phyloP scores from a whole-genome alignment of 2,329 filamentous ascomycete species.

The Paecilomyces variotii region DNA sequence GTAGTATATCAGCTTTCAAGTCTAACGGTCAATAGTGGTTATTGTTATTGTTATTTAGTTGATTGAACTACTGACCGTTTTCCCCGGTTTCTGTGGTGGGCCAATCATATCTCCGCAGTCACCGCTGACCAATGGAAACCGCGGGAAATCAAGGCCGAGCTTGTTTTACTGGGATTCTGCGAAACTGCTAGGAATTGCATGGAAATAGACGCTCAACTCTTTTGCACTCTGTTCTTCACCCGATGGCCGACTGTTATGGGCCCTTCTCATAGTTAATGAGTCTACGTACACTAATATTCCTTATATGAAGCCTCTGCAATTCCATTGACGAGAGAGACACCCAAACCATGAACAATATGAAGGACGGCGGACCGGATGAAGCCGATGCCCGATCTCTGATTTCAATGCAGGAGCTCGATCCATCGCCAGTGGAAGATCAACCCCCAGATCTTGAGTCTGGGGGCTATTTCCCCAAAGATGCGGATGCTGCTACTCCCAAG shows the following conservation, averaged over 20 bases:
- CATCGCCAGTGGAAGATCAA: conserved; percentile 63
- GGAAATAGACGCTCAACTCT: not conserved
- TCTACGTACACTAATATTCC: not conserved
- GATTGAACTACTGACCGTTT: not conserved
- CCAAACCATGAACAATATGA: not conserved
- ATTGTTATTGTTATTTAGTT: too few species aligned
- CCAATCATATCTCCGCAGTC: not conserved
- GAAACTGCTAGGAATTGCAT: not conserved
- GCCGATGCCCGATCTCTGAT: conserved; percentile 43
- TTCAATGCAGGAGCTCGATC: conserved; percentile 71
- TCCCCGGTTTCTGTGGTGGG: not conserved
- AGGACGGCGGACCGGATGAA: conserved; percentile 16
- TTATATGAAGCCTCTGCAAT: not conserved
- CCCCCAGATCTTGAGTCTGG: conserved; percentile 42
- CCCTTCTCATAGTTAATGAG: not conserved
- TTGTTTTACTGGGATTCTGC: not conserved
- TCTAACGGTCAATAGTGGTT: too few species aligned
- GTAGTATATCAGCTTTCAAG: too few species aligned
- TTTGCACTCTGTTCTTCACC: not conserved
- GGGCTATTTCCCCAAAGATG: conserved; percentile 32
- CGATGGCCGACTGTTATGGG: not conserved
- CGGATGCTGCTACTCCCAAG: conserved; percentile 7
- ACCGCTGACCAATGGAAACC: not conserved
- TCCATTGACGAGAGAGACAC: not conserved
- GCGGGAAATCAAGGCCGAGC: not conserved